These are phyloP conservation scores for Blastobotrys attinorum DNA, from an alignment of 805 yeast genomes.

Conservation along the genomic window DNA sequence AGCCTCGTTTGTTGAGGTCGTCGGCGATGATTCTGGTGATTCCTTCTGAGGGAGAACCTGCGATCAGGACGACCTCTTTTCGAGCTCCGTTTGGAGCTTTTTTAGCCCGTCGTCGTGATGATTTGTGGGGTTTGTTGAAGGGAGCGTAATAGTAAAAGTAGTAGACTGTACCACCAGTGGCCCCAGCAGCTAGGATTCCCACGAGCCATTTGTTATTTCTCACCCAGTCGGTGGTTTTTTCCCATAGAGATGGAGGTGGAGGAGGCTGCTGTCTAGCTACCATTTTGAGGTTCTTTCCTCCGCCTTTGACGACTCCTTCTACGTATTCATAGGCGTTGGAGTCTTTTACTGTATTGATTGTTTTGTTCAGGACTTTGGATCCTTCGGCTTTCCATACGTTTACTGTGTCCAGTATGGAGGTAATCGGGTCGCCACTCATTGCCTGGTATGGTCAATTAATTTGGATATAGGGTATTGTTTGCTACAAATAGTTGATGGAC, in stretches of 20 bases:
- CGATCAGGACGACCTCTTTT: slow-evolving; percentile 61
- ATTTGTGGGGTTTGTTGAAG: slow-evolving; percentile 10
- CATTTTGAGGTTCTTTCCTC: background rate
- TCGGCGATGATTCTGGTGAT: slow-evolving; percentile 59
- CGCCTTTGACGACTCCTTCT: slow-evolving; percentile 9
- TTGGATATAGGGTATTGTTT: too few species aligned
- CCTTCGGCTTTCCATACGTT: slow-evolving; percentile 14
- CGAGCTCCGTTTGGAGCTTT: slow-evolving; percentile 64
- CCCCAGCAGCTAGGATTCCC: slow-evolving; percentile 14
- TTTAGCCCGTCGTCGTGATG: slow-evolving; percentile 44
- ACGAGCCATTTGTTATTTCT: slow-evolving; percentile 19
- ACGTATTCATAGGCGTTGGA: slow-evolving; percentile 13
- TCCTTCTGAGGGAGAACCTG: slow-evolving; percentile 74
- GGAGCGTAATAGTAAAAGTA: slow-evolving; percentile 10
- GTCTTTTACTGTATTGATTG: slow-evolving; percentile 11
- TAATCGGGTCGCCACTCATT: slow-evolving; percentile 14
- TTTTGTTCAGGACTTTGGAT: slow-evolving; percentile 6
- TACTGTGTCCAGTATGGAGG: slow-evolving; percentile 15
- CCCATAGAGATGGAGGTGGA: slow-evolving; percentile 19
- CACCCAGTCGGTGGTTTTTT: slow-evolving; percentile 19
- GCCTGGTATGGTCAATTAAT: too few species aligned
- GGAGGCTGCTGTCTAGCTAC: slow-evolving; percentile 18
- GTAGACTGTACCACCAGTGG: slow-evolving; percentile 18
- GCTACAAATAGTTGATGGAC: too few species aligned
- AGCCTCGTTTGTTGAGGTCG: slow-evolving; percentile 73